Base-by-base conservation (phyloP, 2,329 filamentous ascomycete species). In the Diaporthe sp. region DNA sequence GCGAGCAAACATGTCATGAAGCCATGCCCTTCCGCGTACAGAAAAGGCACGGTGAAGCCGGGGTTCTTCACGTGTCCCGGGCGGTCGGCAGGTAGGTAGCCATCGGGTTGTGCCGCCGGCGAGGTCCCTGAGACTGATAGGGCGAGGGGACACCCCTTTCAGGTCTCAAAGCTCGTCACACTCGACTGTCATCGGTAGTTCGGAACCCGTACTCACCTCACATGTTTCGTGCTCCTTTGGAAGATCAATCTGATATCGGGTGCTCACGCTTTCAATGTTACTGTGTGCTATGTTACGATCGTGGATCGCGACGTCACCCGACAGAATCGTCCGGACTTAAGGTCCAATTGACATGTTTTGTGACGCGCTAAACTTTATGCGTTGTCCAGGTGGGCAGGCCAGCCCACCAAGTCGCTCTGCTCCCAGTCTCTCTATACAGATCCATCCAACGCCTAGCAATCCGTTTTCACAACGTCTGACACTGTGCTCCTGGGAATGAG, bases 351-450 rank as follows among this genome's bases (percentile, higher is more conserved):
- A 27, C 59, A 68, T 68, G 63, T 12, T 50, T 32, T 17, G 39
- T 70, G 63, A 63, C 53, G 63, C 30, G 42, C 22, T 69, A 19
- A 51, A 50, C 39, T 47, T 59, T 27, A 73, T 73, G 53, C 53
- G 51, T 35, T 66, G 44, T 66, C 13, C 61, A 66, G 42, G 63
- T 66, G 63, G 63, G 47, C 63, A 39, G 47, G 63, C 63, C 47
- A 53, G 32, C 32, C 63, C 47, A 66, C 3, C 22, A 12, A 17
- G 8, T 17, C 32, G 30, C 44, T 32, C 8, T 30, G 12, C 19
- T n/a, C 35, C 47, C 63, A 68, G 47, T 44, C 47, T 37, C 63
- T 10, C 63, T 25, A 32, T 27, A 27, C n/a, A 15, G n/a, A 19
- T 19, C 25, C 8, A 51, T n/a, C n/a, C 47, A 39, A 25, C 15